Evolutionary conservation across 768 basidiomycete genomes (phyloP).

Genomic region (Podaxis sp.): DNA sequence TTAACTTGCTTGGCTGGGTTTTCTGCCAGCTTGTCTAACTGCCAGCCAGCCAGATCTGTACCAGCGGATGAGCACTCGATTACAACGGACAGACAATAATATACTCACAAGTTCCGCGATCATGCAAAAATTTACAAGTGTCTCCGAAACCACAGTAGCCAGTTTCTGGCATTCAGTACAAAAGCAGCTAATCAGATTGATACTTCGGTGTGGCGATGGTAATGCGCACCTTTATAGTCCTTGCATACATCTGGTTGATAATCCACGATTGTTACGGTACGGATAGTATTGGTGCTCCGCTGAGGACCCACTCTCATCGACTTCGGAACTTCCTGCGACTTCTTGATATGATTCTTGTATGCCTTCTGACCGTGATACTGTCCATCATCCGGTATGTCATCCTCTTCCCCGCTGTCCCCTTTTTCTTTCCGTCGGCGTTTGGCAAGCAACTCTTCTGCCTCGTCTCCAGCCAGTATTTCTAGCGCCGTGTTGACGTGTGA

Average conservation of each 20-base stretch:
- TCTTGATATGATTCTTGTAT: slow-evolving; percentile 79
- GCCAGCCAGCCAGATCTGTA: slow-evolving; percentile 95
- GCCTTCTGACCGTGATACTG: slow-evolving; percentile 83
- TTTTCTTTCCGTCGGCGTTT: slow-evolving; percentile 63
- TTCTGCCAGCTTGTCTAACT: slow-evolving; percentile 90
- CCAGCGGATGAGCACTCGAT: slow-evolving; percentile 12
- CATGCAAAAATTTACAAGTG: slow-evolving; percentile 98
- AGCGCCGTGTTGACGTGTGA: slow-evolving; percentile 72
- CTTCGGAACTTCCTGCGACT: slow-evolving; percentile 81
- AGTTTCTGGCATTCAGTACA: slow-evolving; percentile 62
- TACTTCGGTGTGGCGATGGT: slow-evolving; percentile 8
- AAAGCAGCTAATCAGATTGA: slow-evolving; percentile 6
- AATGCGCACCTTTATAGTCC: slow-evolving; percentile 90
- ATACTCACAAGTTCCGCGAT: slow-evolving; percentile 87
- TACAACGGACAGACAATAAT: background rate
- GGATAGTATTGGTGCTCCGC: slow-evolving; percentile 75
- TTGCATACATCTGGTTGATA: slow-evolving; percentile 99
- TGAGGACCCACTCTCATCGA: slow-evolving; percentile 85
- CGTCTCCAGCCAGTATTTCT: slow-evolving; percentile 82
- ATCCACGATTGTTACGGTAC: slow-evolving; percentile 93
- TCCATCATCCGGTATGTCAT: slow-evolving; percentile 75
- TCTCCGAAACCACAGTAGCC: slow-evolving; percentile 99
- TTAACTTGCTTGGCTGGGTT: slow-evolving; percentile 62
- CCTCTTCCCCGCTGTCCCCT: slow-evolving; percentile 47
- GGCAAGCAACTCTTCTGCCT: slow-evolving; percentile 72